These are phyloP conservation scores for Leccinum subrobustum DNA, from an alignment of 1,284 basidiomycete species.

Conservation along the genomic window DNA sequence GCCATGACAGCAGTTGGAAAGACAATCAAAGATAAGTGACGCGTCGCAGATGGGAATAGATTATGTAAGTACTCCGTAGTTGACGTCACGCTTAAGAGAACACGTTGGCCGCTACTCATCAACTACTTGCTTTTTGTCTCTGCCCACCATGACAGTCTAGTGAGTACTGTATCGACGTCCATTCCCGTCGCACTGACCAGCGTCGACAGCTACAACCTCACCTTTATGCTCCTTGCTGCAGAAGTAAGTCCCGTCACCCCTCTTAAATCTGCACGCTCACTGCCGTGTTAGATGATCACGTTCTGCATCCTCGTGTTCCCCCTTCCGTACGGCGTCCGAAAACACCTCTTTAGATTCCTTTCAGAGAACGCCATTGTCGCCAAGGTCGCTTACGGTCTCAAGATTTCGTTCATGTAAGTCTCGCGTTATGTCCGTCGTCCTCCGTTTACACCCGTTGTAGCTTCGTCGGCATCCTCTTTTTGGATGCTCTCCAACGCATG, in stretches of 20 bases:
- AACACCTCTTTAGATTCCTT: conserved; percentile 74
- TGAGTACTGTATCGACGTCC: conserved; percentile 33
- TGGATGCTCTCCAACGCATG: conserved; percentile 94
- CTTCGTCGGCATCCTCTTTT: conserved; percentile 83
- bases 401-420: conserved; percentile 89
- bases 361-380: conserved; percentile 67
- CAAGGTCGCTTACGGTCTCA: conserved; percentile 78
- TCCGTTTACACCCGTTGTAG: conserved; percentile 39
- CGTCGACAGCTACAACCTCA: conserved; percentile 62
- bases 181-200: not conserved
- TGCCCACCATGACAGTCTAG: conserved; percentile 67
- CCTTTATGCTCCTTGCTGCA: conserved; percentile 72
- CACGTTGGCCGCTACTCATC: conserved; percentile 18
- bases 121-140: not conserved
- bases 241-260: conserved; percentile 43
- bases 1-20: conserved; percentile 46
- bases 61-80: conserved; percentile 23
- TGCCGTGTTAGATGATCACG: conserved; percentile 54
- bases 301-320: conserved; percentile 77
- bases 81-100: conserved; percentile 26
- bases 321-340: conserved; percentile 72
- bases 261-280: not conserved
- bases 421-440: not conserved
- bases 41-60: conserved; percentile 32
- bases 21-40: conserved; percentile 10